Base-by-base conservation (phyloP, 176 grass and related monocot species). In the Carex cristatella region DNA sequence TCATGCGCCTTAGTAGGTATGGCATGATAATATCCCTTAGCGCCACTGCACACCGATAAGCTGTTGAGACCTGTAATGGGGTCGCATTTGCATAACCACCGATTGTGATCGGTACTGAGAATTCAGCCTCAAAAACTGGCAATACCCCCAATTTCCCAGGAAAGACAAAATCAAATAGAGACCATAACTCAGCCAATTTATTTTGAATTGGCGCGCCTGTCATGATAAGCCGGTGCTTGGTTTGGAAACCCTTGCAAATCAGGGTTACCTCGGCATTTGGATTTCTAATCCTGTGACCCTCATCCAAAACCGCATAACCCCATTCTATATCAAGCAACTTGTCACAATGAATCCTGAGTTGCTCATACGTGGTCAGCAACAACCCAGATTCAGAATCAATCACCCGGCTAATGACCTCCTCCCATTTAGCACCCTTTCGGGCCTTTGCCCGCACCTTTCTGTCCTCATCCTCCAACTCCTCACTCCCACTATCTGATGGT, bases 91-190 rank as follows among this genome's bases (percentile, higher is more conserved):
- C 89, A 86, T 98, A 98, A 70, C 95, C 95, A 6, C 95, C 92
- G 46, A 94, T 90, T 82, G 89, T 98, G 88, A 98, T 94, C 76
- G 95, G 95, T 63, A 98, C 95, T 48, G 95, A 90, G 78, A 94
- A 94, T 81, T 98, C 95, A 2, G 88, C 72, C 87, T 98, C 95
- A 83, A 98, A 94, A 74, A 94, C 92, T 48, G 95, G 95, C 9
- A 94, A 82, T 61, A 98, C 95, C 14, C 95, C 95, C 87, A 98
- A 72, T 86, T 98, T 98, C 79, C 95, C 95, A 87, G 95, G 95
- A 87, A 98, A 98, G 32, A 98, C 92, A 0, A 98, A 98, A 94
- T 98, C 95, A 15, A 94, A 98, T 66, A 98, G 92, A 89, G 95
- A 94, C 95, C 95, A 98, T 42, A 98, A 73, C 85, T 98, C 95